These are phyloP conservation scores for Blastobotrys capitulatus DNA, from an alignment of 1,139 yeast species.

Conservation along the genomic window DNA sequence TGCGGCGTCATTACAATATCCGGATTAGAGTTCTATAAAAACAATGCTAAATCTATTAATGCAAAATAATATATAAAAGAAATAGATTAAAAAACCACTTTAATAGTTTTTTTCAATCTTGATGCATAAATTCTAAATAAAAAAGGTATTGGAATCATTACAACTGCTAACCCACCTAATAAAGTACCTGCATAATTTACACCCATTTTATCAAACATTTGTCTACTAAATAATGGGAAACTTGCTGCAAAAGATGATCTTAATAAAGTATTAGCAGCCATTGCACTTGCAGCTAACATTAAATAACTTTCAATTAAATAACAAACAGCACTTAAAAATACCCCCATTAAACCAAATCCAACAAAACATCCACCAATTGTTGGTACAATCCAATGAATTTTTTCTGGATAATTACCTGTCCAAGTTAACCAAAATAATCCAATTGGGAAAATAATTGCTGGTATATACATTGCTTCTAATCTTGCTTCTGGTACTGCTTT, in stretches of 20 bases:
- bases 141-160: conserved; percentile 70
- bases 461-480: conserved; percentile 65
- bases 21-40: too few relatives aligned
- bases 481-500: conserved; percentile 77
- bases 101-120: background rate
- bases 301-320: conserved; percentile 78
- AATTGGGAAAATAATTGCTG: conserved; percentile 63
- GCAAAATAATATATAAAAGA: too few relatives aligned
- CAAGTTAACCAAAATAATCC: conserved; percentile 85
- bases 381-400: conserved; percentile 83
- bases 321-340: conserved; percentile 75
- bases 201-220: conserved; percentile 74
- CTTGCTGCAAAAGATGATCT: conserved; percentile 70
- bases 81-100: too few relatives aligned
- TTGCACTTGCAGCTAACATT: conserved; percentile 79
- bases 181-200: conserved; percentile 80
- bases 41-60: too few relatives aligned
- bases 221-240: conserved; percentile 75
- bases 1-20: too few relatives aligned
- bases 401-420: conserved; percentile 67
- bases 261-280: conserved; percentile 84
- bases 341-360: conserved; percentile 69
- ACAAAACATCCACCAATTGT: conserved; percentile 64
- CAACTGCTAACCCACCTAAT: conserved; percentile 60
- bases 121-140: conserved; percentile 37